phyloP scores from a whole-genome alignment of 2,329 filamentous ascomycete species.

The Cytospora leucostoma region DNA sequence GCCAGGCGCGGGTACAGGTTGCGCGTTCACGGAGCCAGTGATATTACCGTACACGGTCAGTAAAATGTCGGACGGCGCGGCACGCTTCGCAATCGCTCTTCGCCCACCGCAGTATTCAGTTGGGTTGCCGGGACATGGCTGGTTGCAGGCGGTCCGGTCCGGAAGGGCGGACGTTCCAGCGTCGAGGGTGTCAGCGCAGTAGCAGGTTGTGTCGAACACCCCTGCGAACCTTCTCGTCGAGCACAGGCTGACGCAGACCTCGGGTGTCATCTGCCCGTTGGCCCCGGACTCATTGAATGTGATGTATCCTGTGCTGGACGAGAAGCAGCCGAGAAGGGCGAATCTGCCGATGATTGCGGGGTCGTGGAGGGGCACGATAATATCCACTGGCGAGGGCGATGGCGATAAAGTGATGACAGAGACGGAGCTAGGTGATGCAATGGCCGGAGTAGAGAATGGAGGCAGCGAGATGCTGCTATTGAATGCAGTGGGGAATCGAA shows the following conservation, averaged over 20 bases:
- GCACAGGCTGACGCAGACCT: constrained; percentile 21
- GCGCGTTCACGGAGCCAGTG: constrained; percentile 31
- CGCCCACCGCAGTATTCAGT: constrained; percentile 46
- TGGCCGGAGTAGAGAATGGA: neutral
- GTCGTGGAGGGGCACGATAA: constrained; percentile 18
- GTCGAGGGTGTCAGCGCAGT: constrained; percentile 47
- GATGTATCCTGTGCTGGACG: constrained; percentile 48
- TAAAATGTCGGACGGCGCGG: constrained; percentile 37
- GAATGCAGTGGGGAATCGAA: neutral
- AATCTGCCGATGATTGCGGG: constrained; percentile 21
- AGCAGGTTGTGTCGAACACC: constrained; percentile 38
- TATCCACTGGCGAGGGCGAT: constrained; percentile 14
- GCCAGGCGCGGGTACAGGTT: constrained; percentile 39
- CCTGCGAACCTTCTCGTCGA: constrained; percentile 17
- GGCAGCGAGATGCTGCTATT: neutral
- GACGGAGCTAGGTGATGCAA: neutral
- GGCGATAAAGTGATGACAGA: constrained; percentile 14
- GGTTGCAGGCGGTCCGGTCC: constrained; percentile 39
- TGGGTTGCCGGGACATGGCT: constrained; percentile 45
- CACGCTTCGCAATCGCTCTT: constrained; percentile 27
- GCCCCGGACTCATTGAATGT: constrained; percentile 40
- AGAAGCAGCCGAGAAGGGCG: constrained; percentile 33
- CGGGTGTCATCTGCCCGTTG: constrained; percentile 23
- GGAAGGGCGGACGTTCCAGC: constrained; percentile 41
- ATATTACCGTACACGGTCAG: constrained; percentile 48